phyloP scores from a whole-genome alignment of 2,329 filamentous ascomycete genomes.

The Nothophoma quercina region DNA sequence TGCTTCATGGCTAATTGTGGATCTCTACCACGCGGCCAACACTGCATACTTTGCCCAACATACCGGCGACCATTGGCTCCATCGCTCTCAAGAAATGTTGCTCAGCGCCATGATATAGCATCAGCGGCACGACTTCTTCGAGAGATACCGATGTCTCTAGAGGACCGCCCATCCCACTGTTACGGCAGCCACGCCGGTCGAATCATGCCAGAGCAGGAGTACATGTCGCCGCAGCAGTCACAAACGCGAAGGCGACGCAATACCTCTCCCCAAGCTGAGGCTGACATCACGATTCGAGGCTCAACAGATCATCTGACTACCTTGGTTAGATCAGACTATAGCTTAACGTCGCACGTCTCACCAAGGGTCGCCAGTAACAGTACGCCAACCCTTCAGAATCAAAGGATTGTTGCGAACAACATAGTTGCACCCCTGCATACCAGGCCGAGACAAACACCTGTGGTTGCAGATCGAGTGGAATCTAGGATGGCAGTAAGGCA shows the following conservation, averaged over 20 bases:
- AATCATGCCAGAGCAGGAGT: too few species aligned
- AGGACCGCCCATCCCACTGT: too few species aligned
- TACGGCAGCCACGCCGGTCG: too few species aligned
- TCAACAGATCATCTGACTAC: too few species aligned
- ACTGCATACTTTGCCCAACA: background rate
- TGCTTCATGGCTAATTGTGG: conserved; percentile 9
- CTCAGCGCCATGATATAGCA: background rate
- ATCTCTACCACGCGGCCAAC: background rate
- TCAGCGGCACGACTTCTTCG: background rate
- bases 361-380: background rate
- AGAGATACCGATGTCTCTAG: background rate
- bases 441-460: background rate
- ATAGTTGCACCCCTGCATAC: background rate
- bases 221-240: too few species aligned
- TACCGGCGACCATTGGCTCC: background rate
- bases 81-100: background rate
- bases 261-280: too few species aligned
- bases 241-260: too few species aligned
- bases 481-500: background rate
- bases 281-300: too few species aligned
- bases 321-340: too few species aligned
- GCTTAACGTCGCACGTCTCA: background rate
- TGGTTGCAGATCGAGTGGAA: background rate
- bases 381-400: background rate
- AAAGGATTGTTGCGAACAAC: too few species aligned